These are phyloP conservation scores for Eucalyptus globulus DNA, from an alignment of 345 rosid genomes.

Conservation along the genomic window DNA sequence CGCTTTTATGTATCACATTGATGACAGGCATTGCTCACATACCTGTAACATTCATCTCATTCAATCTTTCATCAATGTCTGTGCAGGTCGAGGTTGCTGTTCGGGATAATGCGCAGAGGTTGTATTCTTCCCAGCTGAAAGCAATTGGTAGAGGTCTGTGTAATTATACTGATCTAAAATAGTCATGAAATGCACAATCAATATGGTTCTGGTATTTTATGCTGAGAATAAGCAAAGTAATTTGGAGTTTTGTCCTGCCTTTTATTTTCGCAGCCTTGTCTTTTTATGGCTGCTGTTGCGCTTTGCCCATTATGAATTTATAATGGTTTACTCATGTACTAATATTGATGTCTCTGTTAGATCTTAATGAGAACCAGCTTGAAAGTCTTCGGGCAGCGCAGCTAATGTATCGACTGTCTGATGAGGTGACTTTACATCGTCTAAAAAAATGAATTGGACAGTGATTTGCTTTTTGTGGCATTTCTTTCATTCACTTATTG, in stretches of 20 bases:
- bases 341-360: slow-evolving; percentile 14
- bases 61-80: neutral
- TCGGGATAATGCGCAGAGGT: slow-evolving; percentile 89
- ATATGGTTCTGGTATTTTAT: neutral
- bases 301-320: neutral
- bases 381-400: slow-evolving; percentile 71
- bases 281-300: neutral
- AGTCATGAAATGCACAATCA: neutral
- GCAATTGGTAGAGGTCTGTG: slow-evolving; percentile 66
- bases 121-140: slow-evolving; percentile 62
- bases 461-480: neutral
- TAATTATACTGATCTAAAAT: neutral
- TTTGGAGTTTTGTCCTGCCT: neutral
- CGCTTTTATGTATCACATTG: neutral
- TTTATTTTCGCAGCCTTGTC: neutral
- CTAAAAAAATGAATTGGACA: neutral
- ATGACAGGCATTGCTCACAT: neutral
- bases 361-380: slow-evolving; percentile 54
- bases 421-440: slow-evolving; percentile 50
- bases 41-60: neutral
- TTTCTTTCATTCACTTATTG: neutral
- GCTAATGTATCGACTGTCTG: slow-evolving; percentile 55
- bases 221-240: neutral
- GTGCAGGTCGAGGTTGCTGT: slow-evolving; percentile 87
- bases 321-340: neutral